Percentiles rank a stretch among this genome's conserved stretches.
phyloP scores from a whole-genome alignment of 495 filamentous ascomycete genomes.

The Chaetomidium leptoderma region DNA sequence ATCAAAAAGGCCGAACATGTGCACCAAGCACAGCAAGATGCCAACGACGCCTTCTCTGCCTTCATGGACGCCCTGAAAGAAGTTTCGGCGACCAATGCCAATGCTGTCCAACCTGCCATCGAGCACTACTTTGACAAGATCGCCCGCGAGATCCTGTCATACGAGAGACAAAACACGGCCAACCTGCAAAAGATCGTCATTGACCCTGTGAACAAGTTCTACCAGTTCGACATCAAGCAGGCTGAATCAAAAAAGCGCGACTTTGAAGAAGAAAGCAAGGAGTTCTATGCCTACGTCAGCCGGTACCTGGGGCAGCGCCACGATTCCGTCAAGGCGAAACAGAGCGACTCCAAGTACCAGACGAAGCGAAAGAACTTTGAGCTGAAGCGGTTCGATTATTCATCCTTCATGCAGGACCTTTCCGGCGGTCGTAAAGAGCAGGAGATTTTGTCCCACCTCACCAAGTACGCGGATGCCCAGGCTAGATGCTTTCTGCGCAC shows the following conservation, averaged over 20 bases:
- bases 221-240: constrained; percentile 95
- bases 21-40: constrained; percentile 69
- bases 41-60: constrained; percentile 74
- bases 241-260: constrained; percentile 95
- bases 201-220: constrained; percentile 85
- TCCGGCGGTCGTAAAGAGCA: constrained; percentile 97
- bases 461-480: constrained; percentile 89
- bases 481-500: constrained; percentile 75
- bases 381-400: constrained; percentile 96
- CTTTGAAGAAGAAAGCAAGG: constrained; percentile 96
- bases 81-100: constrained; percentile 83
- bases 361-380: constrained; percentile 90
- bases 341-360: constrained; percentile 97
- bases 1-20: constrained; percentile 86
- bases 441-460: constrained; percentile 91
- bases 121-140: constrained; percentile 99
- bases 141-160: constrained; percentile 79
- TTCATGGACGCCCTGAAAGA: constrained; percentile 89
- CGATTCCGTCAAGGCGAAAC: constrained; percentile 96
- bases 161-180: constrained; percentile 75
- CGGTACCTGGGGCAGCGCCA: constrained; percentile 92
- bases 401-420: constrained; percentile 97
- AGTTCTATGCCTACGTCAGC: constrained; percentile 92
- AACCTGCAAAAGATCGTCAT: constrained; percentile 92
- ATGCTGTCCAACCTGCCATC: constrained; percentile 89